Percentiles rank a stretch among this genome's conserved stretches.
Evolutionary conservation across 179 eudicot species (phyloP).

Genomic region (Vitellaria paradoxa): DNA sequence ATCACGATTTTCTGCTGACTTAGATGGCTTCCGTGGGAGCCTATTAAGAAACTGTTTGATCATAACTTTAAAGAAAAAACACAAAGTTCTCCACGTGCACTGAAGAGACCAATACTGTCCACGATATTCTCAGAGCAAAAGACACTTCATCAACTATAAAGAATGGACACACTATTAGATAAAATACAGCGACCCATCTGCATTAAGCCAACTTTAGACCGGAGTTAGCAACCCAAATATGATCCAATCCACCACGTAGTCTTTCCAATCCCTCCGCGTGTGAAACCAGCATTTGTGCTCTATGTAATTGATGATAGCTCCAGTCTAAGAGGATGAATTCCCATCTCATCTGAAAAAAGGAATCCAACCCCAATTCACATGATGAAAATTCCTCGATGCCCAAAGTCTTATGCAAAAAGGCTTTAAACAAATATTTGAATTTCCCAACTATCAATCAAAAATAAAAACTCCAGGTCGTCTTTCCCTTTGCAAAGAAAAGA

Average conservation of each 20-base stretch:
- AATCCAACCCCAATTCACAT: slow-evolving; percentile 9
- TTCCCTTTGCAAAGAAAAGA: neutral
- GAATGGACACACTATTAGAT: neutral
- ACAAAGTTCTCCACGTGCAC: slow-evolving; percentile 5
- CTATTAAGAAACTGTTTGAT: slow-evolving; percentile 40
- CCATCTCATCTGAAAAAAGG: slow-evolving; percentile 19
- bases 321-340: slow-evolving; percentile 14
- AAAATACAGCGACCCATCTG: neutral
- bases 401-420: neutral
- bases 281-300: slow-evolving; percentile 5
- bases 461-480: neutral
- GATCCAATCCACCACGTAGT: neutral
- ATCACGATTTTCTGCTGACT: slow-evolving; percentile 40
- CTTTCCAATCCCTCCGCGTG: neutral
- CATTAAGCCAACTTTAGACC: slow-evolving; percentile 5
- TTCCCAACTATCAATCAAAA: neutral
- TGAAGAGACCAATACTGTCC: neutral
- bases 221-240: slow-evolving; percentile 3
- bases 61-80: slow-evolving; percentile 28
- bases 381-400: neutral
- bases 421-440: neutral
- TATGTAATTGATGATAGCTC: neutral
- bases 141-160: neutral
- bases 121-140: slow-evolving; percentile 7
- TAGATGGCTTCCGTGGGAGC: slow-evolving; percentile 47